A percentile compares a stretch with the other conserved stretches of the same genome.
Conservation (phyloP, 2,329 filamentous ascomycete species). For the Nigrospora osmanthi region DNA sequence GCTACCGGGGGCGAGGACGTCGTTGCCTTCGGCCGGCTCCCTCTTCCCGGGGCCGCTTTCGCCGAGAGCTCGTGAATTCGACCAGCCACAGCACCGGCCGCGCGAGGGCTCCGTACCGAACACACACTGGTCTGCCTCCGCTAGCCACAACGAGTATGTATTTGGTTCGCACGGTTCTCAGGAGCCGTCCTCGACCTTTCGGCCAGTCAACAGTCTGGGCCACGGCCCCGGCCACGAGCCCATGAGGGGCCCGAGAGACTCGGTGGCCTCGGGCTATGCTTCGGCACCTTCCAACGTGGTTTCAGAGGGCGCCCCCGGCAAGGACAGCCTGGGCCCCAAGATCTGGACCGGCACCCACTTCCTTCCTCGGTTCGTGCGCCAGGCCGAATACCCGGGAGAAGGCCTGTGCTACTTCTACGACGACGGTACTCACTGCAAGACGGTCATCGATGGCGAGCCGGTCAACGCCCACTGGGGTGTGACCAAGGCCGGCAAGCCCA, state of each 20-base stretch:
- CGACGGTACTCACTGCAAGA: conserved; percentile 75
- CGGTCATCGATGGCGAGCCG: conserved; percentile 73
- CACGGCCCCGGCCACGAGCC: conserved; percentile 7
- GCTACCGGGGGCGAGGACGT: conserved; percentile 32
- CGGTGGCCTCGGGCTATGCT: conserved; percentile 15
- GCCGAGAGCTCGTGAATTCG: conserved; percentile 32
- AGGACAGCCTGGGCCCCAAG: conserved; percentile 57
- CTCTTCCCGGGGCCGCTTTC: conserved; percentile 36
- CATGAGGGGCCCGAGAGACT: conserved; percentile 9
- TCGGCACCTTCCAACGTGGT: conserved; percentile 19
- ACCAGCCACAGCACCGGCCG: conserved; percentile 16
- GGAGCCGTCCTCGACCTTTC: conserved; percentile 26
- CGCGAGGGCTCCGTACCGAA: conserved; percentile 16
- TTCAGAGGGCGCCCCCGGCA: conserved; percentile 38
- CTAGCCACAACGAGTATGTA: conserved; percentile 31
- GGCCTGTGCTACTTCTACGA: conserved; percentile 82
- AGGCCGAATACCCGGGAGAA: conserved; percentile 65
- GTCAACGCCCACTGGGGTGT: conserved; percentile 92
- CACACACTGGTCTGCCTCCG: too few species aligned
- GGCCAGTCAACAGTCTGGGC: conserved; percentile 10
- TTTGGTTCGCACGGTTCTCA: conserved; percentile 33
- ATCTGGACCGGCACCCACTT: conserved; percentile 64
- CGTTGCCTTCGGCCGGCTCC: conserved; percentile 18
- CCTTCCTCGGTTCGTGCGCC: conserved; percentile 55
- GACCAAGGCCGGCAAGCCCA: conserved; percentile 87